Evolutionary conservation across 2,329 filamentous ascomycete species (phyloP).

Genomic region (Berkeleyomyces basicola): DNA sequence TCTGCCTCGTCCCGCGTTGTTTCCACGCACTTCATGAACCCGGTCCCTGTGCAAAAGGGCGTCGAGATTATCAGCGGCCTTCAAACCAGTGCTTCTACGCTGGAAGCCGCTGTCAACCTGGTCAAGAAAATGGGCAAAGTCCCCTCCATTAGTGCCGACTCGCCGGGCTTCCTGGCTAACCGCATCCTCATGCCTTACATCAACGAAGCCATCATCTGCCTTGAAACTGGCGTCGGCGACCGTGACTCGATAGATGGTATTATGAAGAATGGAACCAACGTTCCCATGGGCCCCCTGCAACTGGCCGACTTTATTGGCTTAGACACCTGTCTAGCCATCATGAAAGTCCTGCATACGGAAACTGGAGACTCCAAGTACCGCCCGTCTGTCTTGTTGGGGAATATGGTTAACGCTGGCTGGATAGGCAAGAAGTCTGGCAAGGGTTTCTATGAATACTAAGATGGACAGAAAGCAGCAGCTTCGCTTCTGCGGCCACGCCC

Average conservation of each 20-base stretch:
- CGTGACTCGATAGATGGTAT: constrained; percentile 90
- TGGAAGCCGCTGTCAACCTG: constrained; percentile 70
- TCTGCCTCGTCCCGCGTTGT: constrained; percentile 75
- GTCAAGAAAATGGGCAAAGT: constrained; percentile 90
- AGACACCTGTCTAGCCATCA: constrained; percentile 90
- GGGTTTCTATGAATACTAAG: constrained; percentile 80
- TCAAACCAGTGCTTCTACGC: constrained; percentile 70
- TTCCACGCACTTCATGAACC: constrained; percentile 98
- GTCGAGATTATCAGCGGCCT: constrained; percentile 94
- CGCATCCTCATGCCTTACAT: constrained; percentile 98
- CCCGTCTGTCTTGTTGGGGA: constrained; percentile 68
- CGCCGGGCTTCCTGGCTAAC: constrained; percentile 89
- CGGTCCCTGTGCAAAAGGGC: constrained; percentile 88
- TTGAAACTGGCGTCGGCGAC: constrained; percentile 80
- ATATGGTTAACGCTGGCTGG: constrained; percentile 98
- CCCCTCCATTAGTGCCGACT: constrained; percentile 70
- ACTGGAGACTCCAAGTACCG: constrained; percentile 93
- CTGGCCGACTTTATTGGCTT: constrained; percentile 94
- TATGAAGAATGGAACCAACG: constrained; percentile 98
- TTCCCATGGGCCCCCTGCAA: constrained; percentile 90
- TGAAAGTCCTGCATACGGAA: constrained; percentile 84
- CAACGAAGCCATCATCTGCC: constrained; percentile 91
- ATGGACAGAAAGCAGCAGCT: neutral
- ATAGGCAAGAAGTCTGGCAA: constrained; percentile 93
- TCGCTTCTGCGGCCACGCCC: no score